These are phyloP conservation scores for Aquilaria malaccensis DNA, from an alignment of 345 rosid species.

Conservation along the genomic window DNA sequence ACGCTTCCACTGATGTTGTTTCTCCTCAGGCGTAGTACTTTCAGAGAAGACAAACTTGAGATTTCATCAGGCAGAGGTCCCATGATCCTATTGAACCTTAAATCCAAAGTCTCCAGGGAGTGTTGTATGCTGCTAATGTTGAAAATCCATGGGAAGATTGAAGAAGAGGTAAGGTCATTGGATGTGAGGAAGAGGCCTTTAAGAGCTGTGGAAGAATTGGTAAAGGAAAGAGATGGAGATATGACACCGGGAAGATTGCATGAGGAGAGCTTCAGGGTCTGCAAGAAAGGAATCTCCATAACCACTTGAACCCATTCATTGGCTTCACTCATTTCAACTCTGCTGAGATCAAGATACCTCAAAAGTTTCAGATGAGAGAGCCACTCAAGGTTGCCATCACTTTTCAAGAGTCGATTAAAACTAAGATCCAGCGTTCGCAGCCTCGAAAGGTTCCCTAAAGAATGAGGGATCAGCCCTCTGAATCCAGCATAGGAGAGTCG, in stretches of 20 bases:
- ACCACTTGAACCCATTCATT: constrained; percentile 9
- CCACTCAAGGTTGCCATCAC: not conserved
- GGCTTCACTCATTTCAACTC: not conserved
- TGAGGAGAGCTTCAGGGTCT: not conserved
- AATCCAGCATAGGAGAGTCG: not conserved
- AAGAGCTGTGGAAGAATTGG: constrained; percentile 6
- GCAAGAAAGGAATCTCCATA: not conserved
- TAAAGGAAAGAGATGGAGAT: not conserved
- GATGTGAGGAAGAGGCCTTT: not conserved
- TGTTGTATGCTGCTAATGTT: not conserved
- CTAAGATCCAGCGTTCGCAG: constrained; percentile 6
- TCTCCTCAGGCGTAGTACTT: no score
- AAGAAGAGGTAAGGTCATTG: constrained; percentile 2
- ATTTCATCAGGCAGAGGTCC: constrained; percentile 4
- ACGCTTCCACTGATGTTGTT: not conserved
- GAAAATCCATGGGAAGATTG: constrained; percentile 5
- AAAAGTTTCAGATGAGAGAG: constrained; percentile 3
- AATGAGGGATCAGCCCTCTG: constrained; percentile 3
- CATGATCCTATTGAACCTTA: not conserved
- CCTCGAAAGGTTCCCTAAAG: constrained; percentile 8
- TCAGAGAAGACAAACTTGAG: no score
- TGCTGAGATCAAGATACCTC: not conserved
- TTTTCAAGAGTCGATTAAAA: no score
- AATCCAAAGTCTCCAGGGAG: not conserved
- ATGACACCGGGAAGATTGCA: not conserved